phyloP scores from a whole-genome alignment of 495 filamentous ascomycete species.

The Daldinia concentrica region DNA sequence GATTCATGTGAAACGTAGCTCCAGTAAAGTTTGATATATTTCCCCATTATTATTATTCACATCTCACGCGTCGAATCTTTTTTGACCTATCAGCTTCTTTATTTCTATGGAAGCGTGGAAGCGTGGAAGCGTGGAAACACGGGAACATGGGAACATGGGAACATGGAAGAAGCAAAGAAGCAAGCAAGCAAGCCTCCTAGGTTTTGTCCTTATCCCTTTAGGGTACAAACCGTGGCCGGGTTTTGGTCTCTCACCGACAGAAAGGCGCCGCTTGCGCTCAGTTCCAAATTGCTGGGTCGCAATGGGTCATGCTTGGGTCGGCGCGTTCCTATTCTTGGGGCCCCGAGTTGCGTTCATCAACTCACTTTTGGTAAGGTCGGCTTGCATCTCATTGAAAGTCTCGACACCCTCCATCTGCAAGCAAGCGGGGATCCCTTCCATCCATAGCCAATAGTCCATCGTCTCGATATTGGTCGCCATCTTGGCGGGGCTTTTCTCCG shows the following conservation, averaged over 20 bases:
- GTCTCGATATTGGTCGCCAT: slow-evolving; percentile 34
- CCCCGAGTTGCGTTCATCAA: slow-evolving; percentile 20
- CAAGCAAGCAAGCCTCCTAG: no score
- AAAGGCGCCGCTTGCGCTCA: slow-evolving; percentile 34
- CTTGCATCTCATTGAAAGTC: slow-evolving; percentile 39
- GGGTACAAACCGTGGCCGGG: slow-evolving; percentile 25
- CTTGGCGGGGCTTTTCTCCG: slow-evolving; percentile 41
- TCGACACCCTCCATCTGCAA: slow-evolving; percentile 40
- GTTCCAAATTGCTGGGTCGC: slow-evolving; percentile 42
- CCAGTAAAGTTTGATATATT: slow-evolving; percentile 5
- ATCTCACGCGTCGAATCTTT: background rate
- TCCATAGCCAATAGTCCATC: slow-evolving; percentile 29
- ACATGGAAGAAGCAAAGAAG: no score
- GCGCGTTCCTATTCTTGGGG: slow-evolving; percentile 41
- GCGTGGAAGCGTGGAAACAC: background rate
- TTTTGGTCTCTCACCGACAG: slow-evolving; percentile 32
- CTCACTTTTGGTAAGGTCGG: slow-evolving; percentile 37
- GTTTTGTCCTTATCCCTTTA: slow-evolving; percentile 3
- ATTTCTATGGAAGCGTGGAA: background rate
- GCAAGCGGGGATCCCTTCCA: slow-evolving; percentile 32
- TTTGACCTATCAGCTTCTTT: background rate
- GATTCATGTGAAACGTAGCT: slow-evolving; percentile 6
- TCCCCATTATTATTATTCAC: slow-evolving; percentile 2
- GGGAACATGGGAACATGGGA: background rate
- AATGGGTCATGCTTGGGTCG: slow-evolving; percentile 21